Conservation (phyloP, 1,284 basidiomycete genomes). For the Ceratobasidium sp. region DNA sequence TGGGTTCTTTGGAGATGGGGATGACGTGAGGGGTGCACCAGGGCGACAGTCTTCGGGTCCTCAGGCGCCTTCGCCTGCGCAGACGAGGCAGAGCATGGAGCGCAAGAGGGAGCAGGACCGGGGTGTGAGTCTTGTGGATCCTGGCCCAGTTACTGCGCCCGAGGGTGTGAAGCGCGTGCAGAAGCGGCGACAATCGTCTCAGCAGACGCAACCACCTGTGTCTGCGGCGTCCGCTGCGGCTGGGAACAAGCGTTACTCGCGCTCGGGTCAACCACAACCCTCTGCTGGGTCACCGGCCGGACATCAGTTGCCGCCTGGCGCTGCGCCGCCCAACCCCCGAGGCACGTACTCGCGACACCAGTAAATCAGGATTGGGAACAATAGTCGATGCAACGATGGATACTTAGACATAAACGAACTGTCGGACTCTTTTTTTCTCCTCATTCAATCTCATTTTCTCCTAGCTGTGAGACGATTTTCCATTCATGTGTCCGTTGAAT, state of each 20-base stretch:
- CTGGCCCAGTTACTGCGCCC: constrained; percentile 13
- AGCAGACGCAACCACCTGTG: constrained; percentile 11
- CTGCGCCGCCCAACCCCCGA: constrained; percentile 30
- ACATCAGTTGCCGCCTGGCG: constrained; percentile 30
- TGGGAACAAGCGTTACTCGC: constrained; percentile 22
- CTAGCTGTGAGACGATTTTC: constrained; percentile 17
- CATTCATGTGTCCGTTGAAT: constrained; percentile 12
- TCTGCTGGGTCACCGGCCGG: constrained; percentile 1
- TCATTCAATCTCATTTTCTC: neutral
- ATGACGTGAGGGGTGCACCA: neutral
- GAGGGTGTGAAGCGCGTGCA: constrained; percentile 38
- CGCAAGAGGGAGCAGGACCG: constrained; percentile 13
- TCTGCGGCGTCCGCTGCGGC: neutral
- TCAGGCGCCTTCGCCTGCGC: neutral
- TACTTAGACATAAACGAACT: constrained; percentile 25
- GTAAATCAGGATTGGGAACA: constrained; percentile 12
- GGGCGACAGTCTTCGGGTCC: constrained; percentile 13
- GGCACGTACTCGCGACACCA: constrained; percentile 23
- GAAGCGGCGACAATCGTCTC: constrained; percentile 41
- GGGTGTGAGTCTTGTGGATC: constrained; percentile 36
- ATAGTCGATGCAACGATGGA: too few species aligned
- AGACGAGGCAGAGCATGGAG: neutral
- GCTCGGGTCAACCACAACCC: constrained; percentile 14
- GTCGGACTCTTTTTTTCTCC: constrained; percentile 2
- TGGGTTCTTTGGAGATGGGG: constrained; percentile 38